Evolutionary conservation across 306 rosid species (phyloP).

Genomic region (Phaseolus lunatus): DNA sequence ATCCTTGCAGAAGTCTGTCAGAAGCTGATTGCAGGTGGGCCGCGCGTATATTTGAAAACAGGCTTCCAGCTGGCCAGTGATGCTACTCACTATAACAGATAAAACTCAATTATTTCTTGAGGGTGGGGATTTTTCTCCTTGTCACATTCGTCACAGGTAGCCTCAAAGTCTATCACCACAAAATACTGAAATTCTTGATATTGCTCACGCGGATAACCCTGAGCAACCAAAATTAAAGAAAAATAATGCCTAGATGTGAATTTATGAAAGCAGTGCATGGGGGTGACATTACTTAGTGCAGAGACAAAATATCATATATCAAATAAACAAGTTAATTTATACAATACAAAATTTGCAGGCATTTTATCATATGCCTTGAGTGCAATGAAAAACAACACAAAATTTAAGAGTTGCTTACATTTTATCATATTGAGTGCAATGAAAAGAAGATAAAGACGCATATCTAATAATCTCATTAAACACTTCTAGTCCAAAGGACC

Average conservation of each 20-base stretch:
- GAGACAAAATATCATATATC: too few relatives aligned
- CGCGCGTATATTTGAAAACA: conserved; percentile 92
- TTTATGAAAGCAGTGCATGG: too few relatives aligned
- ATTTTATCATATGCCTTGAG: too few relatives aligned
- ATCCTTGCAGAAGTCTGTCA: conserved; percentile 92
- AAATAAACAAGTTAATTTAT: too few relatives aligned
- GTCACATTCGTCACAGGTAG: conserved; percentile 91
- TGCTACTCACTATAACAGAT: conserved; percentile 89
- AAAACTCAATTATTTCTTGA: conserved; percentile 95
- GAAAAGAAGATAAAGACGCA: neutral
- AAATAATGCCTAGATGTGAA: too few relatives aligned
- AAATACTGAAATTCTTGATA: conserved; percentile 91
- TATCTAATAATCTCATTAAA: neutral
- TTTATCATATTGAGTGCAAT: neutral
- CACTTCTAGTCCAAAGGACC: neutral
- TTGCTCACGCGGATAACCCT: conserved; percentile 70
- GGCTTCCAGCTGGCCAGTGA: conserved; percentile 92
- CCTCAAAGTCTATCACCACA: conserved; percentile 98
- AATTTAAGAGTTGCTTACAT: neutral
- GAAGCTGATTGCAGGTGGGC: conserved; percentile 83
- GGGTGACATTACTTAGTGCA: too few relatives aligned
- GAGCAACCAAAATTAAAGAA: too few relatives aligned
- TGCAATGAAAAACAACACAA: too few relatives aligned
- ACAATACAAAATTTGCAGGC: too few relatives aligned
- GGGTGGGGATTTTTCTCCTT: conserved; percentile 89